phyloP scores from a whole-genome alignment of 2,329 filamentous ascomycete species.

The Fusarium acutatum region DNA sequence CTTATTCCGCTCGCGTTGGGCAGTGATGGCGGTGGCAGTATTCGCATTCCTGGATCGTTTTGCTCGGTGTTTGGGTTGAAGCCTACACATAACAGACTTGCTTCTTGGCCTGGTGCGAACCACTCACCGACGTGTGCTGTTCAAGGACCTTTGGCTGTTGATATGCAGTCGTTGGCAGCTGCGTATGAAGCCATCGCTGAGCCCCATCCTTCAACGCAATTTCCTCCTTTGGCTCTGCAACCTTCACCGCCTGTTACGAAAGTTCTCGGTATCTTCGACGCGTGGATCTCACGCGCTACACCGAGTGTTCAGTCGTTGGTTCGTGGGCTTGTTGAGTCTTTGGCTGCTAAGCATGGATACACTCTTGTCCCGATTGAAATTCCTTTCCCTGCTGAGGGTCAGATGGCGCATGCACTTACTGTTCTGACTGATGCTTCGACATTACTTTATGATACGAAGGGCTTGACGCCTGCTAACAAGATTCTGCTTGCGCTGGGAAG shows the following conservation, averaged over 20 bases:
- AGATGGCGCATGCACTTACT: conserved; percentile 77
- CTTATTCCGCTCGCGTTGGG: conserved; percentile 77
- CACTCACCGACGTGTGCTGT: conserved; percentile 70
- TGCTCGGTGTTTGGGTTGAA: conserved; percentile 81
- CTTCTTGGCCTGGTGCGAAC: conserved; percentile 65
- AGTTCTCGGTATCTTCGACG: conserved; percentile 69
- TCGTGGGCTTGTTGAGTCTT: conserved; percentile 57
- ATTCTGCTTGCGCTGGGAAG: conserved; percentile 71
- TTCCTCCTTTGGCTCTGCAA: conserved; percentile 52
- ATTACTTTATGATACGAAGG: conserved; percentile 55
- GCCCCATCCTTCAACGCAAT: conserved; percentile 68
- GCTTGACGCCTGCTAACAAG: conserved; percentile 68
- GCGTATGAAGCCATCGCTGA: conserved; percentile 71
- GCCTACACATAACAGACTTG: conserved; percentile 73
- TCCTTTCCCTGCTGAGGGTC: conserved; percentile 68
- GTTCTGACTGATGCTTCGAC: conserved; percentile 71
- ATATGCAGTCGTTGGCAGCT: conserved; percentile 71
- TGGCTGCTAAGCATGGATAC: conserved; percentile 63
- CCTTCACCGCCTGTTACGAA: conserved; percentile 47
- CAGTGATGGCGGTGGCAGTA: conserved; percentile 77
- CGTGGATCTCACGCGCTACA: conserved; percentile 65
- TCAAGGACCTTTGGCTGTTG: conserved; percentile 72
- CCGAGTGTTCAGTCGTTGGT: conserved; percentile 54
- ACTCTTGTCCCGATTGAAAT: conserved; percentile 63
- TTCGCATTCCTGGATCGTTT: conserved; percentile 76